phyloP scores from a whole-genome alignment of 1,284 basidiomycete genomes.

The Rhodotorula sp. region DNA sequence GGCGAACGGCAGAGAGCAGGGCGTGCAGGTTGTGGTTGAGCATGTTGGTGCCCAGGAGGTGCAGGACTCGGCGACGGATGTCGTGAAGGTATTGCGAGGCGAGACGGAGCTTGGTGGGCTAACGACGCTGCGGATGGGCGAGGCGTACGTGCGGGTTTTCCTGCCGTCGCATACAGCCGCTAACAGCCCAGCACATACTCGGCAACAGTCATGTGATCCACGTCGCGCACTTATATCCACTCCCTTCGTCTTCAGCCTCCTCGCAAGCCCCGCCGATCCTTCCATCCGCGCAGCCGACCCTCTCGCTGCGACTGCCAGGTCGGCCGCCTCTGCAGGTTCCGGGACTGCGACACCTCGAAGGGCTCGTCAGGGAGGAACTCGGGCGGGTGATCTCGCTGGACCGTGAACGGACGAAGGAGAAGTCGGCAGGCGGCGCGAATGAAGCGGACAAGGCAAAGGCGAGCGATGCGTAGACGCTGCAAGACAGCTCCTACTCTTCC shows the following conservation, averaged over 20 bases:
- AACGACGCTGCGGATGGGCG: constrained; percentile 10
- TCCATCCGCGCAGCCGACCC: neutral
- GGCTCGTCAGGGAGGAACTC: constrained; percentile 24
- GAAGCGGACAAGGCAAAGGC: neutral
- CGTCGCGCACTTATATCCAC: constrained; percentile 14
- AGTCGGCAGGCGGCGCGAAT: neutral
- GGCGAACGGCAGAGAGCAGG: neutral
- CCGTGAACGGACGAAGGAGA: neutral
- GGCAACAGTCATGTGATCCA: constrained; percentile 25
- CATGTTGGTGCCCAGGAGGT: neutral
- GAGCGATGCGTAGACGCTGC: too few relatives aligned
- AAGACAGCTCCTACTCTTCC: too few relatives aligned
- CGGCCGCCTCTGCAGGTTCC: constrained; percentile 16
- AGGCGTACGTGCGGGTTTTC: constrained; percentile 1
- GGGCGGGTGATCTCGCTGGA: neutral
- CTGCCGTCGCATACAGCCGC: too few relatives aligned
- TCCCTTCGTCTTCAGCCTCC: constrained; percentile 12
- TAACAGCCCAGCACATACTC: too few relatives aligned
- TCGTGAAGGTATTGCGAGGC: constrained; percentile 3
- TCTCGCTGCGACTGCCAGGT: constrained; percentile 22
- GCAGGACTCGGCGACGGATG: neutral
- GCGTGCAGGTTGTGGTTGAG: neutral
- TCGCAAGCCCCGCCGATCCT: neutral
- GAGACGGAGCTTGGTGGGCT: constrained; percentile 27
- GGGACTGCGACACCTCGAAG: constrained; percentile 15